Base-by-base conservation (phyloP, 169 alveolate species). In the Plasmodium cynomolgi region DNA sequence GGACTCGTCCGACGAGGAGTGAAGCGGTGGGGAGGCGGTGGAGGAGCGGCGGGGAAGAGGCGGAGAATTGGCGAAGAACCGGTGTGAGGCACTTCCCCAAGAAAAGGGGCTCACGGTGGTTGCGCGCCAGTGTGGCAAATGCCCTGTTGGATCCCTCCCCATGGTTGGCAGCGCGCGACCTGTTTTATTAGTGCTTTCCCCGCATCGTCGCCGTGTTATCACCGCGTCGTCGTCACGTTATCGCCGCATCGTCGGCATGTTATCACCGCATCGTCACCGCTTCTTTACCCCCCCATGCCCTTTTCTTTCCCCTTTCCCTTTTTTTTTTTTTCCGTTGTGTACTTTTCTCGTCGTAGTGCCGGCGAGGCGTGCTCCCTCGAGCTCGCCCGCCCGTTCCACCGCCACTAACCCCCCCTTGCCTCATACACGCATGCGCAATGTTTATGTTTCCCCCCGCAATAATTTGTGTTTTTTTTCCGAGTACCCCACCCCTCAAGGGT, bases 1-100 rank as follows among this genome's bases (percentile, higher is more conserved):
- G 26, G 93, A 85, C 15, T 17, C 85, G 26, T 85, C 93, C 15
- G 93, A 85, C 31, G 85, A 75, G 72, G 93, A 75, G 31, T 74
- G 11, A 47, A 15, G 31, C 0, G 37, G 0, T 17, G 17, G 5
- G 58, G 11, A 44, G 11, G 5, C 58, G 11, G 58, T 7, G 58
- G 11, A 11, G 11, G 58, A 44, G 11, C 5, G 58, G 58, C 11
- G n/a, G n/a, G n/a, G n/a, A n/a, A n/a, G n/a, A n/a, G n/a, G n/a
- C n/a, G n/a, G n/a, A n/a, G n/a, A n/a, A n/a, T n/a, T n/a, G n/a
- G n/a, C n/a, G n/a, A n/a, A n/a, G n/a, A n/a, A n/a, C n/a, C n/a
- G n/a, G n/a, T n/a, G n/a, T n/a, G n/a, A n/a, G n/a, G n/a, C n/a
- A n/a, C n/a, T n/a, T n/a, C n/a, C n/a, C n/a, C n/a, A n/a, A n/a